Evolutionary conservation across 2,329 filamentous ascomycete species (phyloP), one percentile per base, ranked within the genome.

Genomic region (Lachnellula occidentalis): DNA sequence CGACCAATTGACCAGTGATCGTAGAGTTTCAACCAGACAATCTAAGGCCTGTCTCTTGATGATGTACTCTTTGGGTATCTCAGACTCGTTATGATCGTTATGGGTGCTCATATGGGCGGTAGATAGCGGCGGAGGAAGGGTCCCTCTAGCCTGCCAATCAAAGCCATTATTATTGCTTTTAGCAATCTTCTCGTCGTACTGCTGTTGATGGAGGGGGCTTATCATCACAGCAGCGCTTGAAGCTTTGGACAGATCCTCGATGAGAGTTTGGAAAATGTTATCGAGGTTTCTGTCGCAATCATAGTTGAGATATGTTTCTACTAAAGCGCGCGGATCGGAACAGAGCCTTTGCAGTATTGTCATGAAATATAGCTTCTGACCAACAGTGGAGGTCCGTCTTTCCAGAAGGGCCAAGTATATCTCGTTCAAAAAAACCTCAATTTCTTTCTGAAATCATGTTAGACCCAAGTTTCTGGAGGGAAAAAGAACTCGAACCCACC

Each of bases 271-370:
- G 70, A 95, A 99, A 71, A 97, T 94, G 71, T 99, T 99, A 73
- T 97, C 92, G 56, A 97, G 82, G 41, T 90, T 91, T 57, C 92
- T 82, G 67, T 97, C 95, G 73, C 94, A 99, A 70, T 99, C 94
- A 68, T 99, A 99, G 71, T 99, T 99, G 59, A 99, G 81, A 71
- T 99, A 99, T 14, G 92, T 87, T 71, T 99, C 94, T 15, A 99
- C 94, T 48, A 99, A 71, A 0, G 90, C 92, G 61, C 90, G 82
- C 1, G 92, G 90, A 68, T 99, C 94, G 15, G 83, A 85, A 56
- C 88, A 92, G 47, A 99, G 78, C 55, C 92, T 81, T 64, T 90
- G 88, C 50, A 99, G 78, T 24, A 99, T 83, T 57, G 84, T 85
- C 70, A 99, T 82, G 62, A 97, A 94, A 67, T 92, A 91, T 52